Evolutionary conservation across 2,329 filamentous ascomycete species (phyloP).

Genomic region (Fusarium pilosicola): DNA sequence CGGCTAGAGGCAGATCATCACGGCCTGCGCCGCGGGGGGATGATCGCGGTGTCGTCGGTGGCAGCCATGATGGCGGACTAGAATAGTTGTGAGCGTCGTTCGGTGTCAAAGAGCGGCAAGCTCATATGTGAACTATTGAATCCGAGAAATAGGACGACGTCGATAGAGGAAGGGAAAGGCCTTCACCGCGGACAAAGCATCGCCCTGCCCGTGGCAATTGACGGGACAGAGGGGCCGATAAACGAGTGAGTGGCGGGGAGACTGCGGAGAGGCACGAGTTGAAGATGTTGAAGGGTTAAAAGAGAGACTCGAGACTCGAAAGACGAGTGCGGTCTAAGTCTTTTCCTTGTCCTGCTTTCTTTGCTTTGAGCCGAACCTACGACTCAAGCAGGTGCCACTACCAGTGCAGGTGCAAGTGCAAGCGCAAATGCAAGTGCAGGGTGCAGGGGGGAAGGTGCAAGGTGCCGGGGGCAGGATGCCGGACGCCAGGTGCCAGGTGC

Average conservation of each 20-base stretch:
- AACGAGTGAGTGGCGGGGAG: conserved; percentile 42
- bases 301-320: conserved; percentile 44
- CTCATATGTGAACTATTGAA: conserved; percentile 36
- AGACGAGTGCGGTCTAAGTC: conserved; percentile 46
- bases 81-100: conserved; percentile 36
- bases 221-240: conserved; percentile 35
- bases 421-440: conserved; percentile 30
- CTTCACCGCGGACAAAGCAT: conserved; percentile 53
- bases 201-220: conserved; percentile 52
- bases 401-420: conserved; percentile 29
- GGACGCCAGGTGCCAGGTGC: background rate
- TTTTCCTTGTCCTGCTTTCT: conserved; percentile 10
- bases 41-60: conserved; percentile 46
- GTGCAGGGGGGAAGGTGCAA: background rate
- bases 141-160: conserved; percentile 25
- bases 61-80: conserved; percentile 51
- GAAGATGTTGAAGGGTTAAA: conserved; percentile 40
- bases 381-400: conserved; percentile 32
- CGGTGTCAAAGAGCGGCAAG: conserved; percentile 37
- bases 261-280: conserved; percentile 40
- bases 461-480: conserved; percentile 28
- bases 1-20: conserved; percentile 47
- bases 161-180: conserved; percentile 35
- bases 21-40: conserved; percentile 38
- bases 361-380: conserved; percentile 35